Evolutionary conservation across 2,329 filamentous ascomycete genomes (phyloP).

Genomic region (Aspergillus sp.): DNA sequence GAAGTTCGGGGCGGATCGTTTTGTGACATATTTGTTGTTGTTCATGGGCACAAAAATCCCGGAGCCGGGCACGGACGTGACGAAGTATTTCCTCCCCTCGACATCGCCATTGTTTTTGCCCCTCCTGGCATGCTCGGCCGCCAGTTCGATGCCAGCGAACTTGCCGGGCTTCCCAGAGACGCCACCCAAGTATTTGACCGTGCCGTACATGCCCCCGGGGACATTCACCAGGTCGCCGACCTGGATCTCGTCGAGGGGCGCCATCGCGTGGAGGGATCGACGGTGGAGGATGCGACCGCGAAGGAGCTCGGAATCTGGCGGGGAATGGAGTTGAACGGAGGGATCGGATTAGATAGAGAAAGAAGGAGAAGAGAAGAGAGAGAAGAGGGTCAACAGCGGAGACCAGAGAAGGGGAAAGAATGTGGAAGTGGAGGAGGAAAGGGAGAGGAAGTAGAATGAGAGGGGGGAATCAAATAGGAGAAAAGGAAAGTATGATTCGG

Average conservation of each 20-base stretch:
- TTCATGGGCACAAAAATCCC: slow-evolving; percentile 91
- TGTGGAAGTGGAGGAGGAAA: slow-evolving; percentile 9
- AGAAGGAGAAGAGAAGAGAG: slow-evolving; percentile 5
- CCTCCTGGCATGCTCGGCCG: slow-evolving; percentile 72
- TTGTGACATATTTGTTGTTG: slow-evolving; percentile 66
- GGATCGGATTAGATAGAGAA: slow-evolving; percentile 4
- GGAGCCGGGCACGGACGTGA: slow-evolving; percentile 71
- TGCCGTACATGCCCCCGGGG: slow-evolving; percentile 87
- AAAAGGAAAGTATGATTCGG: neutral
- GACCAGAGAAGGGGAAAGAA: slow-evolving; percentile 13
- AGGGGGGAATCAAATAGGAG: neutral
- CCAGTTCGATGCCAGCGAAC: slow-evolving; percentile 90
- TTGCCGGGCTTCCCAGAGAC: slow-evolving; percentile 86
- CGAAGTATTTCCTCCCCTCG: slow-evolving; percentile 81
- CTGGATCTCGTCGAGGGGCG: slow-evolving; percentile 54
- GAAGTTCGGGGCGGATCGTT: slow-evolving; percentile 48
- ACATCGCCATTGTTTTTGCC: slow-evolving; percentile 98
- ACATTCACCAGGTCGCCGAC: slow-evolving; percentile 87
- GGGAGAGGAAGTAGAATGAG: slow-evolving; percentile 4
- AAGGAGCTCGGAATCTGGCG: neutral
- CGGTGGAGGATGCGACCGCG: neutral
- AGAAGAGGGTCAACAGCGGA: slow-evolving; percentile 14
- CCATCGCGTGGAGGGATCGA: slow-evolving; percentile 25
- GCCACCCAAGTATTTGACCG: slow-evolving; percentile 80
- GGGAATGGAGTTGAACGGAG: neutral